A percentile compares a stretch with the other conserved stretches of the same genome.
phyloP scores from a whole-genome alignment of 768 basidiomycete species.

The Chalciporus pseudorubinellus region DNA sequence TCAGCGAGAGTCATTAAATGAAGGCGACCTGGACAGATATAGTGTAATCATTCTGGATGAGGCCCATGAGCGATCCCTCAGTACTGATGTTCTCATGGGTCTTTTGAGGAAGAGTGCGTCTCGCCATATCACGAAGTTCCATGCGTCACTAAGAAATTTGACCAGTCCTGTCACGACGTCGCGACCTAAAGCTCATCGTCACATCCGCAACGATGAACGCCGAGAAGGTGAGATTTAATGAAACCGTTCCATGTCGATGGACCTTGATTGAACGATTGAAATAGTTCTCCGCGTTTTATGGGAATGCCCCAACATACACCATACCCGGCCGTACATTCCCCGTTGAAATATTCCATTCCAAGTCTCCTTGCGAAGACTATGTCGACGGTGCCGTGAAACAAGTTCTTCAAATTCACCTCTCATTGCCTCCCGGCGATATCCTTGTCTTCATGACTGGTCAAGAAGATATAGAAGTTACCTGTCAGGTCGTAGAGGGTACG shows the following conservation, averaged over 20 bases:
- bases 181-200: slow-evolving; percentile 94
- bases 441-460: slow-evolving; percentile 99
- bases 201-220: slow-evolving; percentile 99
- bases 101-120: slow-evolving; percentile 83
- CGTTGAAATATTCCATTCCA: slow-evolving; percentile 93
- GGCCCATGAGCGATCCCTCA: slow-evolving; percentile 95
- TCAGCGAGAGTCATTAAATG: slow-evolving; percentile 96
- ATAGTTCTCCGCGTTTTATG: slow-evolving; percentile 96
- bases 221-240: slow-evolving; percentile 66
- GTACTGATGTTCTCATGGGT: slow-evolving; percentile 98
- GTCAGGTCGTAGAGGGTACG: slow-evolving; percentile 87
- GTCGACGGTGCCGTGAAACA: slow-evolving; percentile 98
- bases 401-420: slow-evolving; percentile 93
- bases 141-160: slow-evolving; percentile 4
- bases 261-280: background rate
- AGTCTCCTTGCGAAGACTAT: slow-evolving; percentile 98
- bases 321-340: slow-evolving; percentile 96
- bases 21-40: slow-evolving; percentile 97
- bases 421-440: slow-evolving; percentile 90
- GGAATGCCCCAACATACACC: slow-evolving; percentile 91
- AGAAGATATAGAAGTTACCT: slow-evolving; percentile 97
- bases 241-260: background rate
- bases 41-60: slow-evolving; percentile 98
- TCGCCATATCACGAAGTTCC: background rate
- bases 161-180: slow-evolving; percentile 77